phyloP scores from a whole-genome alignment of 2,329 filamentous ascomycete species.

The Fusarium albidum region DNA sequence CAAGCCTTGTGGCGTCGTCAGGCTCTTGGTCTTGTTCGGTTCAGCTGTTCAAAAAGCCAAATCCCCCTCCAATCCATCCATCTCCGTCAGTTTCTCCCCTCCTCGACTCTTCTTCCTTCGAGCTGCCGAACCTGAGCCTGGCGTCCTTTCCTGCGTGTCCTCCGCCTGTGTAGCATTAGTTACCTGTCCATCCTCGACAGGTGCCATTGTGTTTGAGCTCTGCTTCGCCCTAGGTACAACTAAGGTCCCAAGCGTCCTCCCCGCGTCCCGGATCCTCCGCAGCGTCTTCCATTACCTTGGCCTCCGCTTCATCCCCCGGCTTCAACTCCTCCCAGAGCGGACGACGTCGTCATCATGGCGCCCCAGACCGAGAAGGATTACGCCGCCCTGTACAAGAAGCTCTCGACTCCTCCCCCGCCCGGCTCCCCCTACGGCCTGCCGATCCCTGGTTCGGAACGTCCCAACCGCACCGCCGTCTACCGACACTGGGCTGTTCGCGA shows the following conservation, averaged over 20 bases:
- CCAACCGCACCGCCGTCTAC: slow-evolving; percentile 80
- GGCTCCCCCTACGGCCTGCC: slow-evolving; percentile 82
- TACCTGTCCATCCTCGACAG: slow-evolving; percentile 12
- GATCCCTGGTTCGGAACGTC: slow-evolving; percentile 76
- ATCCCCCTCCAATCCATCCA: slow-evolving; percentile 17
- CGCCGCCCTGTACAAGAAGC: slow-evolving; percentile 57
- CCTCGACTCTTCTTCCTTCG: slow-evolving; percentile 4
- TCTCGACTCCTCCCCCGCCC: slow-evolving; percentile 71
- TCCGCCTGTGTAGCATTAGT: slow-evolving; percentile 26
- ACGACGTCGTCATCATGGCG: slow-evolving; percentile 42
- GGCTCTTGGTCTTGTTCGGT: slow-evolving; percentile 6
- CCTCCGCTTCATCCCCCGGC: slow-evolving; percentile 7
- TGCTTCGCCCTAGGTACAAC: not conserved
- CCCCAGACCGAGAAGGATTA: slow-evolving; percentile 42
- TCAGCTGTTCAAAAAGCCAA: slow-evolving; percentile 32
- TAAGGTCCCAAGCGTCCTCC: slow-evolving; percentile 12
- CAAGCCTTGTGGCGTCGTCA: slow-evolving; percentile 20
- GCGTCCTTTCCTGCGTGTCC: not conserved
- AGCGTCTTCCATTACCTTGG: slow-evolving; percentile 22
- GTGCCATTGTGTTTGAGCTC: not conserved
- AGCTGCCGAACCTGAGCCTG: not conserved
- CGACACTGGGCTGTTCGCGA: slow-evolving; percentile 83
- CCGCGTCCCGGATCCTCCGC: slow-evolving; percentile 9
- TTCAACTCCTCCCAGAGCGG: slow-evolving; percentile 9
- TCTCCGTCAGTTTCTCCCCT: slow-evolving; percentile 4